Base-by-base conservation (phyloP, 345 rosid genomes). In the Bruguiera gymnorhiza region DNA sequence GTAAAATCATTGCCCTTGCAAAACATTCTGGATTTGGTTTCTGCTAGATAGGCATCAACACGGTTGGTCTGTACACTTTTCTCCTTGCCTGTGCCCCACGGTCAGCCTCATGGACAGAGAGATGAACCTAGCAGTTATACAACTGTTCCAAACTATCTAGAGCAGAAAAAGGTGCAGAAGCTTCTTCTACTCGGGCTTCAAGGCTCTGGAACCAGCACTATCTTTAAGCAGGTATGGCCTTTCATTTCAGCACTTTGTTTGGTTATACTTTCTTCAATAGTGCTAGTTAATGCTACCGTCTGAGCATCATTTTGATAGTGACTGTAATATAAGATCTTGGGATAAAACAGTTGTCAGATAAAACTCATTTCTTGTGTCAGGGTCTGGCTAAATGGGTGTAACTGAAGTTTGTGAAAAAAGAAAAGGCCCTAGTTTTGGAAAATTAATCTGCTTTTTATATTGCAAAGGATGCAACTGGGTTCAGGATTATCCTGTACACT, bases 191-290 rank as follows among this genome's bases (percentile, higher is more conserved):
- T 95, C 10, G 97, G 99, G 50, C 83, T 81, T 57, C 85, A 79
- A 66, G 92, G 97, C 37, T 88, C 97, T n/a, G 99, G 99, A 81
- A 92, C 99, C 30, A 92, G 99, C 79, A 95, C 99, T 2, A 80
- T 95, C 68, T 95, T 95, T 81, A 95, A 95, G 89, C 99, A 94
- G 95, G 98, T 88, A 72, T 64, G 81, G 23, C 48, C 57, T 50
- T 51, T 19, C 67, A 18, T 8, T 5, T 64, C 52, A 11, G 19
- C 59, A 46, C 39, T 70, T 73, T 39, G 16, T 6, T 31, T 66
- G 37, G 15, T 32, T 11, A 34, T 23, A 15, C 13, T 27, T 43
- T 48, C 5, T 29, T 10, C 60, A 26, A 6, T 37, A 36, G 57
- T 53, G 21, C 24, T 60, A 11, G 18, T 43, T 34, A 34, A 7